phyloP scores from a whole-genome alignment of 306 rosid genomes.

The Astragalus membranaceus region DNA sequence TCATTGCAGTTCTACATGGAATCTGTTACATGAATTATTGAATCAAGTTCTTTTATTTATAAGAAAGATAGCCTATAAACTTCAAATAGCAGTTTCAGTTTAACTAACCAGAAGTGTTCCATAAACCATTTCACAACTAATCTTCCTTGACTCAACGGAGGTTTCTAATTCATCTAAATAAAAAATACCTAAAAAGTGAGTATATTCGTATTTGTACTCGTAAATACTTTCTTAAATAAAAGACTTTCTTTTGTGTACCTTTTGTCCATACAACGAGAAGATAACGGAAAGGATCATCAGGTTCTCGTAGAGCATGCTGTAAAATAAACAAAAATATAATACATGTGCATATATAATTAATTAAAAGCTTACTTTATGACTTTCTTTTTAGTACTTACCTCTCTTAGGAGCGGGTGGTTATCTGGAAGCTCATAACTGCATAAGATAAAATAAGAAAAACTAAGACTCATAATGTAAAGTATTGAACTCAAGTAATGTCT shows the following conservation, averaged over 20 bases:
- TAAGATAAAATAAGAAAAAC: not conserved
- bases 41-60: not conserved
- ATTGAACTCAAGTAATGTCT: not conserved
- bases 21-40: constrained; percentile 34
- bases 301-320: constrained; percentile 34
- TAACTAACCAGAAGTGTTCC: constrained; percentile 65
- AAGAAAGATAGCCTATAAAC: not conserved
- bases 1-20: constrained; percentile 63
- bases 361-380: not conserved
- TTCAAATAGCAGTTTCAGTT: not conserved
- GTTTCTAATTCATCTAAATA: constrained; percentile 18
- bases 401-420: constrained; percentile 25
- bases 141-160: constrained; percentile 4
- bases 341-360: not conserved
- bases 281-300: constrained; percentile 40
- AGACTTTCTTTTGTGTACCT: constrained; percentile 28
- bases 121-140: constrained; percentile 18
- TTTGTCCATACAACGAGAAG: constrained; percentile 39
- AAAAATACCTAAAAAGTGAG: not conserved
- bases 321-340: not conserved
- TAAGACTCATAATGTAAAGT: not conserved
- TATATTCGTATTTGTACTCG: not conserved
- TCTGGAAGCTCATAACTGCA: constrained; percentile 55
- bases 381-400: constrained; percentile 16
- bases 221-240: not conserved